A percentile compares a stretch with the other conserved stretches of the same genome.
phyloP scores from a whole-genome alignment of 192 early-diverging fungal genomes.

The Helicostylum pulchrum region DNA sequence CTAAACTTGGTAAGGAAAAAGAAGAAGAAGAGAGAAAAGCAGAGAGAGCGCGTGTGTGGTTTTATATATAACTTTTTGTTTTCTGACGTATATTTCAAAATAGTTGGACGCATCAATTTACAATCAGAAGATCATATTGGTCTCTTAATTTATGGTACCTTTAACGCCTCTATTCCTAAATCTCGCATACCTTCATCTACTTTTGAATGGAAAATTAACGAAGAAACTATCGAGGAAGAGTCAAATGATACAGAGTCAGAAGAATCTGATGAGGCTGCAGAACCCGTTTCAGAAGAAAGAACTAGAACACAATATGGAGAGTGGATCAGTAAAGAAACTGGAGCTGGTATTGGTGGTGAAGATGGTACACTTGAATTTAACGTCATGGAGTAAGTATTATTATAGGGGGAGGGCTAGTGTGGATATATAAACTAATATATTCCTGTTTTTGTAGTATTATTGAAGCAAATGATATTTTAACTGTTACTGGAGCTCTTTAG shows the following conservation, averaged over 20 bases:
- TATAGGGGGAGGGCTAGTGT: neutral
- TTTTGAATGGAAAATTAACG: constrained; percentile 68
- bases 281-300: neutral
- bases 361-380: constrained; percentile 68
- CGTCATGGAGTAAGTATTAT: constrained; percentile 59
- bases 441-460: constrained; percentile 56
- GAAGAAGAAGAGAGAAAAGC: neutral
- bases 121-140: constrained; percentile 94
- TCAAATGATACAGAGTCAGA: constrained; percentile 34
- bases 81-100: neutral
- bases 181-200: constrained; percentile 70
- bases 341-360: constrained; percentile 59
- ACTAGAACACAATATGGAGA: constrained; percentile 52
- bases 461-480: constrained; percentile 78
- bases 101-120: constrained; percentile 84
- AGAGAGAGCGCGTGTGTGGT: too few relatives aligned
- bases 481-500: constrained; percentile 71
- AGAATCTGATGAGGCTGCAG: constrained; percentile 15
- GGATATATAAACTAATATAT: constrained; percentile 5
- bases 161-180: constrained; percentile 93
- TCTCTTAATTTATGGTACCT: constrained; percentile 86
- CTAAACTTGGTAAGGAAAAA: constrained; percentile 48
- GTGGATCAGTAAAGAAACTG: constrained; percentile 67
- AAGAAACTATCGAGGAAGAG: constrained; percentile 49
- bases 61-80: neutral